Evolutionary conservation across 495 filamentous ascomycete species (phyloP).

Genomic region (Cetradonia linearis): DNA sequence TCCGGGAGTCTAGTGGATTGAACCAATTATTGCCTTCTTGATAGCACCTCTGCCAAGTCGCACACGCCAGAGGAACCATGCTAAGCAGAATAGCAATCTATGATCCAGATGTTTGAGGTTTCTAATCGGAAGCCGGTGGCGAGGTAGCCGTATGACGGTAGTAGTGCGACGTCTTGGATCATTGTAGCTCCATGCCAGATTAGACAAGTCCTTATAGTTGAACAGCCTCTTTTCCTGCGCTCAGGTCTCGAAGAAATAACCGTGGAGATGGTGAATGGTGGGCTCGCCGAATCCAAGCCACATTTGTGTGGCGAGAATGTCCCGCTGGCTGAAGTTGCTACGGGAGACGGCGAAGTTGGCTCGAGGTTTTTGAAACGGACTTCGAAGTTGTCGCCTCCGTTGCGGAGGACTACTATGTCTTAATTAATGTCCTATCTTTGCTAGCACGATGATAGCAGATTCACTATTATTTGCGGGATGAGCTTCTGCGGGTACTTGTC

Average conservation of each 20-base stretch:
- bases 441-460: background rate
- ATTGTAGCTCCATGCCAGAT: background rate
- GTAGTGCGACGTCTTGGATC: background rate
- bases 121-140: background rate
- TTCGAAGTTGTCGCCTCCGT: background rate
- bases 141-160: background rate
- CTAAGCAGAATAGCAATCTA: background rate
- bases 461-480: background rate
- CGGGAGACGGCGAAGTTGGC: background rate
- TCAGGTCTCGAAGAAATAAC: background rate
- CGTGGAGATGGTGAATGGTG: background rate
- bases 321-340: background rate
- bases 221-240: background rate
- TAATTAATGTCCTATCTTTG: background rate
- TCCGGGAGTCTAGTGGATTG: background rate
- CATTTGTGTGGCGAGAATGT: background rate
- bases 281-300: background rate
- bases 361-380: background rate
- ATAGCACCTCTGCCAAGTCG: background rate
- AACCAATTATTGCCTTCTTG: background rate
- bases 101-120: background rate
- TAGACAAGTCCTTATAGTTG: background rate
- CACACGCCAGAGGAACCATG: background rate
- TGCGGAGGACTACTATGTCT: background rate
- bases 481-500: background rate